Evolutionary conservation across 2,329 filamentous ascomycete species (phyloP).

Genomic region (Microsporum audouinii): DNA sequence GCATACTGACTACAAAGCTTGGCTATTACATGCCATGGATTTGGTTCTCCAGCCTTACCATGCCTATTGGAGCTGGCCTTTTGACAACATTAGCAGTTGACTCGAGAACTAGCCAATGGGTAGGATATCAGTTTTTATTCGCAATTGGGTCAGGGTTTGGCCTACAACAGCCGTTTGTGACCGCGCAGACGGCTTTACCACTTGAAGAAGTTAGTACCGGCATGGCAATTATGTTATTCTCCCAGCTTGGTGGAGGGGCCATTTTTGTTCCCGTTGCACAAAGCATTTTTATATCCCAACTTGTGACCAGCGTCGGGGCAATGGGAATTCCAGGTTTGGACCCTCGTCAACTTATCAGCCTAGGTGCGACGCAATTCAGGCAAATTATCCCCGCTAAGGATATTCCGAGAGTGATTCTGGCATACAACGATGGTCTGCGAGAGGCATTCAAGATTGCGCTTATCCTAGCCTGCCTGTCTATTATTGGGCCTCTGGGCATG

Average conservation of each 20-base stretch:
- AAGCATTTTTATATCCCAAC: conserved; percentile 41
- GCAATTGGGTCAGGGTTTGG: conserved; percentile 25
- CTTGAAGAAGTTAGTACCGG: conserved; percentile 21
- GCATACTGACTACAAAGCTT: conserved; percentile 23
- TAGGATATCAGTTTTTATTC: conserved; percentile 21
- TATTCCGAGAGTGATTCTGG: conserved; percentile 1
- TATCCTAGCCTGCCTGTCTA: conserved; percentile 18
- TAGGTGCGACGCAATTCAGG: conserved; percentile 1
- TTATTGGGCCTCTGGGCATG: conserved; percentile 19
- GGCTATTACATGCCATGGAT: conserved; percentile 30
- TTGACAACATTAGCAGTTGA: conserved; percentile 23
- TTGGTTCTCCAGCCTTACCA: conserved; percentile 22
- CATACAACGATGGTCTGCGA: conserved; percentile 4
- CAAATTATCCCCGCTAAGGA: neutral
- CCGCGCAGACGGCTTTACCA: conserved; percentile 19
- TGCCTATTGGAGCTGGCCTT: conserved; percentile 26
- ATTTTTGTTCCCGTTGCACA: conserved; percentile 44
- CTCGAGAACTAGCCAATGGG: conserved; percentile 18
- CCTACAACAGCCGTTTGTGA: conserved; percentile 21
- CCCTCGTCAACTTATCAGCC: neutral
- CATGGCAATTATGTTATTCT: conserved; percentile 25
- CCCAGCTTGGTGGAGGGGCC: conserved; percentile 30
- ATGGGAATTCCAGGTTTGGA: neutral
- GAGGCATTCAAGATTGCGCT: conserved; percentile 21
- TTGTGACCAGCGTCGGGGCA: conserved; percentile 18